Base-by-base conservation (phyloP, 371 early-diverging fungal genomes). In the Modicella reniformis region DNA sequence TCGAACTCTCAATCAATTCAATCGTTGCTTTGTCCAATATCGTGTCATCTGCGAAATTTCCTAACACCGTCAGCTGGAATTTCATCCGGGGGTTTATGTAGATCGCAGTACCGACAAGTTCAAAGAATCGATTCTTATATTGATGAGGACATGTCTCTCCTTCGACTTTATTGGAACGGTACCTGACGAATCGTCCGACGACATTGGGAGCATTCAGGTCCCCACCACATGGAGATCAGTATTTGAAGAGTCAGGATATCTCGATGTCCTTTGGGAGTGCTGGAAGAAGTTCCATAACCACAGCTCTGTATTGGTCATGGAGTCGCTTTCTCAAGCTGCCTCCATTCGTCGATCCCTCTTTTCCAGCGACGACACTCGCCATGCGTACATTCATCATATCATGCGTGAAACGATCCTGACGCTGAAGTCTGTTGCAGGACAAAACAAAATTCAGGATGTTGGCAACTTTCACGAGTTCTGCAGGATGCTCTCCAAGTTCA, bases 151-250 rank as follows among this genome's bases (percentile, higher is more conserved):
- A 50, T 93, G 94, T 63, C 81, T 95, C 48, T 84, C 83, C 0
- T 96, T 93, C 82, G 95, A 95, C 72, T 96, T 96, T 69, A 92
- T 92, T 50, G 95, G 95, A 51, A 92, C 95, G 13, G 85, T 89
- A 52, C 87, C 92, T 3, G 96, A 95, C 66, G 96, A 95, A 69
- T 90, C 95, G 5, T 88, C 89, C 1, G 96, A 95, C 66, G 95
- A 96, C 63, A 85, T 87, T 33, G 93, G 91, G n/a, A 89, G 88
- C 26, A 86, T 94, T 48, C 91, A 94, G 84, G 88, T 91, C 23
- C 93, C 94, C n/a, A 82, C 90, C 30, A 74, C 87, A 28, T 95
- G 96, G 96, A 90, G 91, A 72, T 71, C 86, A n/a, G 69, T 91
- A 7, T 86, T 95, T 63, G 88, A 92, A 70, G 88, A 89, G 44